Base-by-base conservation (phyloP, 306 rosid genomes). In the Malus orientalis region DNA sequence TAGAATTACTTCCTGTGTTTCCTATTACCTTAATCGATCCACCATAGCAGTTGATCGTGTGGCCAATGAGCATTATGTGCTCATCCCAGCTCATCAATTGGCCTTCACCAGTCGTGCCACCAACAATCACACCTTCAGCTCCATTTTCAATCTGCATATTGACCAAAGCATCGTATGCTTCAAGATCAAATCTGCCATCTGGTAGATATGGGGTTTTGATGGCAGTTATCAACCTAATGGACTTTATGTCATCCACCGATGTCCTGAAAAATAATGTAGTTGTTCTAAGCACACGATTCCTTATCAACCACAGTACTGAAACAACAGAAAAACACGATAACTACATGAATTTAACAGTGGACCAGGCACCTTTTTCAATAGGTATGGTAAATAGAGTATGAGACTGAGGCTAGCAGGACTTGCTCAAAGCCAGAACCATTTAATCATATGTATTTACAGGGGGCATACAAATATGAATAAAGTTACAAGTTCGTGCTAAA, bases 71-170 rank as follows among this genome's bases (percentile, higher is more conserved):
- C 98, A 92, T 95, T 57, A 95, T 90, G 77, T 92, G 97, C 81
- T 95, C 97, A 64, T 92, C 97, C 98, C 98, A 95, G 87, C 93
- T 92, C 98, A 95, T 90, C 78, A 92, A 84, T 74, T 95, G 97
- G 36, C 98, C 98, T 83, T 92, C 97, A 57, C 97, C 97, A 20
- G 97, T 92, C 38, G 97, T 92, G 53, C 98, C 98, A 67, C 97
- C 98, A 61, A 92, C 96, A 81, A 95, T 90, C 73, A 95, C 89
- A 55, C 91, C 97, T 73, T 95, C 96, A 7, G 75, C 89, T 49
- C 98, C 97, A 71, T 86, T 72, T 79, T 49, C 81, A 78, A 95
- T 92, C 82, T 95, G 98, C 75, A 62, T 63, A 67, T 92, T 89
- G 67, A 95, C 86, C 88, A 95, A 73, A 67, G 84, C 85, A 87